phyloP scores from a whole-genome alignment of 805 yeast genomes.

The Candida multigemmis region DNA sequence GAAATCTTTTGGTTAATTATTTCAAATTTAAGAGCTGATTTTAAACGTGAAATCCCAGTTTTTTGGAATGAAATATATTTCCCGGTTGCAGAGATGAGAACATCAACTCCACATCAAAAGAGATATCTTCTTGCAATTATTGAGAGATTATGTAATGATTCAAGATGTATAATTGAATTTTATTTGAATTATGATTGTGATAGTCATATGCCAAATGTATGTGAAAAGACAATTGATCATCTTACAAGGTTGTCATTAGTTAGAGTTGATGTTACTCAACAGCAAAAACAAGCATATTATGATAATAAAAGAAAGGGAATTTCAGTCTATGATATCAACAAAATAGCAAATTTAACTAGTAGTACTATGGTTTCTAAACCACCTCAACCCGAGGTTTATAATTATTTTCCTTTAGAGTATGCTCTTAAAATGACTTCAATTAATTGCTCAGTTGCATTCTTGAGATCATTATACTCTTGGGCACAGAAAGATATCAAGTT shows the following conservation, averaged over 20 bases:
- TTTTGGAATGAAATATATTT: conserved; percentile 88
- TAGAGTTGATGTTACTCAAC: conserved; percentile 61
- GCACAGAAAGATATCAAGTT: conserved; percentile 49
- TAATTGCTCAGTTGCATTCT: conserved; percentile 69
- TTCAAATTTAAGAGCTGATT: conserved; percentile 74
- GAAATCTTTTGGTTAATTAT: conserved; percentile 91
- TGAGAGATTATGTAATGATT: conserved; percentile 77
- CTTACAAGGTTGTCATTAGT: conserved; percentile 64
- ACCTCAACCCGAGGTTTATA: conserved; percentile 47
- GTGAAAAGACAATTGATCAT: conserved; percentile 75
- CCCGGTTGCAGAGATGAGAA: conserved; percentile 86
- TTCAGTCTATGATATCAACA: conserved; percentile 64
- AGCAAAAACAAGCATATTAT: conserved; percentile 45
- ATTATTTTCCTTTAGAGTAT: conserved; percentile 65
- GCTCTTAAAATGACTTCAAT: conserved; percentile 78
- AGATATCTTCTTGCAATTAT: conserved; percentile 76
- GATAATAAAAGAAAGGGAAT: conserved; percentile 42
- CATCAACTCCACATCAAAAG: conserved; percentile 89
- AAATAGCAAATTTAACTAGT: conserved; percentile 71
- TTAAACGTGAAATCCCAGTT: conserved; percentile 90
- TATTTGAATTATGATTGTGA: conserved; percentile 96
- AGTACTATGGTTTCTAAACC: conserved; percentile 48
- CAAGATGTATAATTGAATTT: conserved; percentile 83
- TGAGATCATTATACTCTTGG: conserved; percentile 80
- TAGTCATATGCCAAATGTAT: conserved; percentile 66